Conservation (phyloP, 208 protist genomes). For the Wallacemonas sp. region DNA sequence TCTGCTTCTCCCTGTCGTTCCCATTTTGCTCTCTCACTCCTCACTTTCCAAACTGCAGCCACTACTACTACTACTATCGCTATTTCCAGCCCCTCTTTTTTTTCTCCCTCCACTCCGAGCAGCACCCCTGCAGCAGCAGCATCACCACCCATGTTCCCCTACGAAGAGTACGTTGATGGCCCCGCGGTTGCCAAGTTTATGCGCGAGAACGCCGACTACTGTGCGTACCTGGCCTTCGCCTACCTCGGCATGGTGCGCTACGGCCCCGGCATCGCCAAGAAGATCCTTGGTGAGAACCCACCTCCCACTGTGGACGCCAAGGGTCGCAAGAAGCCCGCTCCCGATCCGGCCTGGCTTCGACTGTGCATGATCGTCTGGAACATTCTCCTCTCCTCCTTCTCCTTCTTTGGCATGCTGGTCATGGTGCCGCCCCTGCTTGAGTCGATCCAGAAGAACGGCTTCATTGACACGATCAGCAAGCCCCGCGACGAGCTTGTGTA, state of each 20-base stretch:
- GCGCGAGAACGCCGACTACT: constrained; percentile 33
- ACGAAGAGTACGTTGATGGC: constrained; percentile 42
- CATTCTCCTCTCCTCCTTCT: constrained; percentile 81
- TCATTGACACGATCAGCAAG: constrained; percentile 61
- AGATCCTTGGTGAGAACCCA: constrained; percentile 41
- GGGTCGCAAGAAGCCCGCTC: constrained; percentile 28
- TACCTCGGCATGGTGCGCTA: constrained; percentile 54
- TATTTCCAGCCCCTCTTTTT: too few relatives aligned
- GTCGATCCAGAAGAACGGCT: constrained; percentile 27
- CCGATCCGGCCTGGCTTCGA: constrained; percentile 52
- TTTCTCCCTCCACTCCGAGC: too few relatives aligned
- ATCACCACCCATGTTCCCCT: constrained; percentile 30
- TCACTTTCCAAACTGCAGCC: too few relatives aligned
- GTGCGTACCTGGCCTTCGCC: constrained; percentile 42
- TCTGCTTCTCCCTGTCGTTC: background rate
- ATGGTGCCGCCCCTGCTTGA: constrained; percentile 52
- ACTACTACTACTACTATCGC: too few relatives aligned
- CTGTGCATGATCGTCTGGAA: constrained; percentile 84
- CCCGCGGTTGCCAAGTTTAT: constrained; percentile 34
- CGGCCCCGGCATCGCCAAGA: constrained; percentile 41
- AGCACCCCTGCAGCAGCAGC: too few relatives aligned
- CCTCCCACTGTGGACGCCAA: constrained; percentile 21
- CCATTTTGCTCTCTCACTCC: background rate
- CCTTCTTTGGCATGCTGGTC: constrained; percentile 60
- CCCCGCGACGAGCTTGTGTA: constrained; percentile 50